A percentile compares a stretch with the other conserved stretches of the same genome.
phyloP scores from a whole-genome alignment of 306 rosid species.

The Quercus alba region DNA sequence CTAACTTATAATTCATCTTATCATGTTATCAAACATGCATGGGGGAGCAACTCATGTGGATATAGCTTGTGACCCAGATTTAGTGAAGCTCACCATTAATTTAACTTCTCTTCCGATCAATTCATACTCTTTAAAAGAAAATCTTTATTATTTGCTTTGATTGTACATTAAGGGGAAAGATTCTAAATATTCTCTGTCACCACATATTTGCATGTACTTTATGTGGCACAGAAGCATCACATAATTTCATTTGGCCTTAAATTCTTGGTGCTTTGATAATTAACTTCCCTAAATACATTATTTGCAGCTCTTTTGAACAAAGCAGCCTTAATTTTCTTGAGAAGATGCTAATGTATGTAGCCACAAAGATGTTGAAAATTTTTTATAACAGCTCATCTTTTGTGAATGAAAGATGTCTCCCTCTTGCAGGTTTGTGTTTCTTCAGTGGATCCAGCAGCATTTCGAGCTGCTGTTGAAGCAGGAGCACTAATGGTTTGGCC shows the following conservation, averaged over 20 bases:
- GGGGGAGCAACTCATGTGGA: conserved; percentile 99
- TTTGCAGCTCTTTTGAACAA: neutral
- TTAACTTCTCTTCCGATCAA: conserved; percentile 87
- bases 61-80: conserved; percentile 90
- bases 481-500: conserved; percentile 77
- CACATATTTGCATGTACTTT: neutral
- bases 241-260: neutral
- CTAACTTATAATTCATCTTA: neutral
- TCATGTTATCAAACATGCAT: conserved; percentile 26
- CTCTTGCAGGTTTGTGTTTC: conserved; percentile 87
- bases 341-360: neutral
- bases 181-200: neutral
- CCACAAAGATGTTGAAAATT: neutral
- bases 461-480: conserved; percentile 83
- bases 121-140: neutral
- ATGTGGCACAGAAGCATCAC: neutral
- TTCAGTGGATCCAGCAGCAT: conserved; percentile 68
- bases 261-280: neutral
- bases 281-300: neutral
- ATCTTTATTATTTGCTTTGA: conserved; percentile 6
- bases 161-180: neutral
- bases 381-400: neutral
- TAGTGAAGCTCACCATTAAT: conserved; percentile 81
- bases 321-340: neutral
- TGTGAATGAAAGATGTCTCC: conserved; percentile 2